Evolutionary conservation across 2,329 filamentous ascomycete species (phyloP).

Genomic region (Blumeriella jaapii): DNA sequence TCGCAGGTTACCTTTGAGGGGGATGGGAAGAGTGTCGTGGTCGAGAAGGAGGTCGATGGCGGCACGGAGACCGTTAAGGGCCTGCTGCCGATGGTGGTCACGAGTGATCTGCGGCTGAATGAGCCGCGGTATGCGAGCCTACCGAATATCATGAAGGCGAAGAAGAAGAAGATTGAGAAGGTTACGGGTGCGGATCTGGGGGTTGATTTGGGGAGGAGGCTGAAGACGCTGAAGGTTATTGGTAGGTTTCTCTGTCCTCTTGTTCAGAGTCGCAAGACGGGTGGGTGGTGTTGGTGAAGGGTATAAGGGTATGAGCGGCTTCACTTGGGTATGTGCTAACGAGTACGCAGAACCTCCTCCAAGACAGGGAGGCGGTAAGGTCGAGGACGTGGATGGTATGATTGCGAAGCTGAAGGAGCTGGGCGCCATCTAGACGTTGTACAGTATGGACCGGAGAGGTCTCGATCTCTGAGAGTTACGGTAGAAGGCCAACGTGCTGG

Average conservation of each 20-base stretch:
- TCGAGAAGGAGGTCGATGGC: conserved; percentile 89
- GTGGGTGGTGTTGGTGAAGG: no score
- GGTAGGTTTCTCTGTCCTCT: conserved; percentile 39
- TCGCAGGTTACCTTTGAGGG: conserved; percentile 66
- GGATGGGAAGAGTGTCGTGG: conserved; percentile 56
- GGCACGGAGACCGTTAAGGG: conserved; percentile 82
- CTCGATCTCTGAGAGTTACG: no score
- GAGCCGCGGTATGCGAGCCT: conserved; percentile 89
- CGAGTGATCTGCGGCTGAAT: conserved; percentile 87
- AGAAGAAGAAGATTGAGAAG: conserved; percentile 99
- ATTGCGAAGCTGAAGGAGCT: conserved; percentile 91
- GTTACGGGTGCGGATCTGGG: conserved; percentile 75
- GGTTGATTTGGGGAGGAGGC: conserved; percentile 57
- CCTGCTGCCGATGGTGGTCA: conserved; percentile 85
- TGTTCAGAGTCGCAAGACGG: background rate
- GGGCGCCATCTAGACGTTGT: conserved; percentile 44
- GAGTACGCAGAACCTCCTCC: conserved; percentile 58
- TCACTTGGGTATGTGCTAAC: conserved; percentile 16
- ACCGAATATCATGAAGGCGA: conserved; percentile 99
- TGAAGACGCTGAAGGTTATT: conserved; percentile 85
- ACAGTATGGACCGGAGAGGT: background rate
- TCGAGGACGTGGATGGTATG: conserved; percentile 93
- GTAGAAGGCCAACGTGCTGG: no score
- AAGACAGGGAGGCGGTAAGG: conserved; percentile 89
- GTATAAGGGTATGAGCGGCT: no score